Conservation (phyloP, 108 stramenopile species). For the Skeletonema potamos region DNA sequence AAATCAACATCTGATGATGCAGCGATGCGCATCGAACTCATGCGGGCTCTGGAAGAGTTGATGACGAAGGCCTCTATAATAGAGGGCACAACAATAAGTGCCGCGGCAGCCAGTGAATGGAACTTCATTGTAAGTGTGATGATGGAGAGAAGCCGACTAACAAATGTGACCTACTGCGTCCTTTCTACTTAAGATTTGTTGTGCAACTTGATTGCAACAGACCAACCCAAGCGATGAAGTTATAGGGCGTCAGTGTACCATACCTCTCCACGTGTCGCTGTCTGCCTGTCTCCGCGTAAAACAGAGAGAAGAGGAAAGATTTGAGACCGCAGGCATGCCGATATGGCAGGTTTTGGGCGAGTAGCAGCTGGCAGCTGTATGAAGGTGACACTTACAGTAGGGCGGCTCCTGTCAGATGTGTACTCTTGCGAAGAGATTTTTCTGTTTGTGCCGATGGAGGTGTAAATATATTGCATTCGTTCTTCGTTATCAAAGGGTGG, state of each 20-base stretch:
- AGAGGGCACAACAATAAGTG: constrained; percentile 27
- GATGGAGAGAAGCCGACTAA: not conserved
- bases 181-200: not conserved
- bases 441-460: too few species aligned
- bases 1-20: constrained; percentile 31
- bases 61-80: constrained; percentile 29
- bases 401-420: too few species aligned
- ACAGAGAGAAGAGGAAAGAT: too few species aligned
- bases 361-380: too few species aligned
- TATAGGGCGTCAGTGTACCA: not conserved
- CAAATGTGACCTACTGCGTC: not conserved
- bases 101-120: constrained; percentile 18
- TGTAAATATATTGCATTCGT: too few species aligned
- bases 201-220: not conserved
- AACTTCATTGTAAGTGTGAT: constrained; percentile 29
- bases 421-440: too few species aligned
- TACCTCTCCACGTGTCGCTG: not conserved
- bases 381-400: too few species aligned
- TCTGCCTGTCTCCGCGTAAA: not conserved
- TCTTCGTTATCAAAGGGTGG: too few species aligned
- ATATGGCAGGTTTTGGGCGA: too few species aligned
- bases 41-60: constrained; percentile 31
- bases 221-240: too few species aligned
- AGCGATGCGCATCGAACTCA: constrained; percentile 29
- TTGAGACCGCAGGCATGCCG: too few species aligned